Evolutionary conservation across 2,329 filamentous ascomycete genomes (phyloP), one percentile per base, ranked within the genome.

Genomic region (Neocucurbitaria cava): DNA sequence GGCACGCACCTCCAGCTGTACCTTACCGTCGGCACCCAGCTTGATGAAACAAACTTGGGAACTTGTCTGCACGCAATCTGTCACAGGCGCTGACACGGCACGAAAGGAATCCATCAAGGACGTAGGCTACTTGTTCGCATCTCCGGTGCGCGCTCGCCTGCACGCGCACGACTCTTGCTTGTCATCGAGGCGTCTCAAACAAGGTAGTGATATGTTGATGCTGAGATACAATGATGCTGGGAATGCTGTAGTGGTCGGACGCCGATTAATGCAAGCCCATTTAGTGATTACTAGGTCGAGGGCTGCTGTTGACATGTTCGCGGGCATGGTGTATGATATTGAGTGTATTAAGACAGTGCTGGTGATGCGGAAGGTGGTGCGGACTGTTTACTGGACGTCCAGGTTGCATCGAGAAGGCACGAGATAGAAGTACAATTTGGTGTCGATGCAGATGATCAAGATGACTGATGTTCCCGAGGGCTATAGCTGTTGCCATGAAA

Each of bases 371-470:
- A 58, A 65, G 59, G 60, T 69, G 64, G 61, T 74, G 73, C 68
- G 61, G 65, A 72, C 65, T 73, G 70, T 69, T 70, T 70, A 66
- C 66, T 69, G 70, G 67, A 72, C 59, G 69, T 69, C 70, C 71
- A 61, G 64, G 67, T 60, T 65, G 66, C 66, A 73, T 72, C 71
- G 70, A 63, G 69, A 66, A 62, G 69, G 67, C 66, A 71, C 68
- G 63, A 71, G 67, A 74, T 76, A 76, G 71, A 74, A 76, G 74
- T 77, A 77, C 75, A 77, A 76, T 74, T 76, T 75, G 68, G 66
- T 71, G 74, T 68, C 73, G 73, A 71, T 57, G 66, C 59, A 68
- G 65, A 72, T 63, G 65, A 70, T 64, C 69, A 67, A 73, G 72
- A 74, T 69, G 72, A 68, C 68, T 71, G 66, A 66, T 62, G 69